A percentile compares a stretch with the other conserved stretches of the same genome.
Evolutionary conservation across 2,329 filamentous ascomycete species (phyloP).

Genomic region (Elsinoe batatas): DNA sequence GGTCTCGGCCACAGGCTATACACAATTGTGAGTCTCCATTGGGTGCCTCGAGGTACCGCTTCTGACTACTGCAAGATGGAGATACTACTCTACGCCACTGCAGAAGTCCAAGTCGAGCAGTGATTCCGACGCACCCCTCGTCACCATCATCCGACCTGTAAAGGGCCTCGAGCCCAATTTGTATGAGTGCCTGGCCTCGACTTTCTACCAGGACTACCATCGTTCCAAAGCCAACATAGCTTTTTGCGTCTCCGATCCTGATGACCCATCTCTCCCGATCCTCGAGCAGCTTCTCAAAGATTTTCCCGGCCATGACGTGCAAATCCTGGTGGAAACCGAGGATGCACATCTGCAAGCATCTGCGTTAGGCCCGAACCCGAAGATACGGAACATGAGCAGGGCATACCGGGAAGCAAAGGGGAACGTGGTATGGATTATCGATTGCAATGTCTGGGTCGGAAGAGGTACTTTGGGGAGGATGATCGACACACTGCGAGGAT

Average conservation of each 20-base stretch:
- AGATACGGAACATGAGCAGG: conserved; percentile 91
- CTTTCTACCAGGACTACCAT: conserved; percentile 76
- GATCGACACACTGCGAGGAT: conserved; percentile 77
- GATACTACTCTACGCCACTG: conserved; percentile 42
- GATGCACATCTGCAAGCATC: conserved; percentile 57
- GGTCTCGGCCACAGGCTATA: conserved; percentile 50
- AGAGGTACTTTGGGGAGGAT: conserved; percentile 72
- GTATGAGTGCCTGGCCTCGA: conserved; percentile 84
- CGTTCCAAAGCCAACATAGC: conserved; percentile 63
- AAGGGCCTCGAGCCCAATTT: conserved; percentile 85
- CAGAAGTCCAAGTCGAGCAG: conserved; percentile 24
- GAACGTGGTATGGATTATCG: conserved; percentile 86
- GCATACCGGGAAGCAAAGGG: conserved; percentile 82
- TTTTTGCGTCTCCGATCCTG: conserved; percentile 67
- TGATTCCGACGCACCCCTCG: conserved; percentile 50
- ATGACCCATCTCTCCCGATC: conserved; percentile 68
- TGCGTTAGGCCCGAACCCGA: conserved; percentile 84
- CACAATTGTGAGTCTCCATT: conserved; percentile 44
- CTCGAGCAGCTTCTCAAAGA: conserved; percentile 62
- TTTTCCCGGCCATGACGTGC: conserved; percentile 61
- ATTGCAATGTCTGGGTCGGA: conserved; percentile 92
- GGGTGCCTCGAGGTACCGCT: conserved; percentile 10
- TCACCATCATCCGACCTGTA: conserved; percentile 86
- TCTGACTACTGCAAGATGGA: conserved; percentile 36
- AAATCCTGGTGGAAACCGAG: conserved; percentile 70